Percentiles rank a stretch among this genome's conserved stretches.
phyloP scores from a whole-genome alignment of 2,329 filamentous ascomycete species.

The Tympanopsis confertula region DNA sequence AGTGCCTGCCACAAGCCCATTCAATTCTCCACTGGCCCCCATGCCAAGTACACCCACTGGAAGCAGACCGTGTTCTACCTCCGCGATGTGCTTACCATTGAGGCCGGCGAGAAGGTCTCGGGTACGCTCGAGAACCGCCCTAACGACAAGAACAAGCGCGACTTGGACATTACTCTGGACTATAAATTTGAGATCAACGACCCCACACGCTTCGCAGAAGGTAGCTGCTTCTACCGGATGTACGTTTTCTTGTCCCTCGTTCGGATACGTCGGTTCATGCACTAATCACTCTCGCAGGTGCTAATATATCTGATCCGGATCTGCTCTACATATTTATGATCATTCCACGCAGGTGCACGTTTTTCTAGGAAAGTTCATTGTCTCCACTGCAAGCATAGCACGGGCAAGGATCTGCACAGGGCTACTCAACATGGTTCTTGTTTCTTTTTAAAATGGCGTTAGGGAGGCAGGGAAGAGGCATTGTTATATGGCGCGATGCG shows the following conservation, averaged over 20 bases:
- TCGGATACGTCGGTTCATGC: too few relatives aligned
- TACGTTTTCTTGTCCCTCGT: slow-evolving; percentile 7
- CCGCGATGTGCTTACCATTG: slow-evolving; percentile 58
- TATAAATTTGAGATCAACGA: slow-evolving; percentile 56
- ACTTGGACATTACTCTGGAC: slow-evolving; percentile 57
- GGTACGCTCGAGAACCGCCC: slow-evolving; percentile 56
- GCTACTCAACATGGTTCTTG: too few relatives aligned
- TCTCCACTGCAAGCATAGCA: too few relatives aligned
- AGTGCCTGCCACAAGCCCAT: slow-evolving; percentile 68
- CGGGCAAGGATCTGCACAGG: too few relatives aligned
- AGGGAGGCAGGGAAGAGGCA: neutral
- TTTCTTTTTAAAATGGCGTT: neutral
- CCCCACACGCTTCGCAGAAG: slow-evolving; percentile 40
- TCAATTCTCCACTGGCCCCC: slow-evolving; percentile 63
- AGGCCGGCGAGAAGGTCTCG: slow-evolving; percentile 53
- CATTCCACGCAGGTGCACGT: too few relatives aligned
- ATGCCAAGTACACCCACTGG: slow-evolving; percentile 73
- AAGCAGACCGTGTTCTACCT: slow-evolving; percentile 73
- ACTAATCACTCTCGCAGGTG: too few relatives aligned
- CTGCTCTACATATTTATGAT: too few relatives aligned
- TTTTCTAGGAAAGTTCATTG: too few relatives aligned
- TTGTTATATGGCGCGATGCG: neutral
- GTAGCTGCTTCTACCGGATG: slow-evolving; percentile 50
- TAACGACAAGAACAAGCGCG: slow-evolving; percentile 61
- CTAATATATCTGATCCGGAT: too few relatives aligned